Percentiles rank a stretch among this genome's conserved stretches.
These are phyloP conservation scores for Aspergillus chevalieri DNA, from an alignment of 2,329 filamentous ascomycete species.

Conservation along the genomic window DNA sequence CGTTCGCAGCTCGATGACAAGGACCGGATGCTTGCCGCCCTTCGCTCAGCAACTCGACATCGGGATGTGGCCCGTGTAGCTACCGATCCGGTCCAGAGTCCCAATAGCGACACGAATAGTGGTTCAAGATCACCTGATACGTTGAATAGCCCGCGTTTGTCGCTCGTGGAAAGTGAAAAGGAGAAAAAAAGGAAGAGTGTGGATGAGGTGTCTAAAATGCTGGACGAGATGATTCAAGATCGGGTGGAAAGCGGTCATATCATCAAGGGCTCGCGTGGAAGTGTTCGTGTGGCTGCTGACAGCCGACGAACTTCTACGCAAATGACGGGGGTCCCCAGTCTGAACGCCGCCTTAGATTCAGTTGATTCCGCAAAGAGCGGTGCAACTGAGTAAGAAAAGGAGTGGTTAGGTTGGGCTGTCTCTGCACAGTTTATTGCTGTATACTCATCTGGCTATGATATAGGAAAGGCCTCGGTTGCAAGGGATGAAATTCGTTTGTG, in stretches of 20 bases:
- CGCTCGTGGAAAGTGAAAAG: conserved; percentile 26
- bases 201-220: conserved; percentile 86
- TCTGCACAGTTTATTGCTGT: not conserved
- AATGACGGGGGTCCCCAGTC: conserved; percentile 17
- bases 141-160: conserved; percentile 24
- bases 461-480: not conserved
- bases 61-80: conserved; percentile 69
- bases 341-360: conserved; percentile 18
- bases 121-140: conserved; percentile 20
- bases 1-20: conserved; percentile 86
- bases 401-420: too few species aligned
- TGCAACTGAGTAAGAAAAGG: not conserved
- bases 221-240: conserved; percentile 95
- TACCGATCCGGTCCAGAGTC: conserved; percentile 27
- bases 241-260: conserved; percentile 71
- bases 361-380: conserved; percentile 1
- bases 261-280: conserved; percentile 60
- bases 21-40: conserved; percentile 82
- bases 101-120: conserved; percentile 21
- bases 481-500: not conserved
- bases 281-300: conserved; percentile 54
- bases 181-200: conserved; percentile 58
- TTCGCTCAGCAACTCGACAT: conserved; percentile 78
- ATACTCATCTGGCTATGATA: not conserved
- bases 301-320: conserved; percentile 26